These are phyloP conservation scores for Globisporangium echinulatum DNA, from an alignment of 352 stramenopile genomes.

Conservation along the genomic window DNA sequence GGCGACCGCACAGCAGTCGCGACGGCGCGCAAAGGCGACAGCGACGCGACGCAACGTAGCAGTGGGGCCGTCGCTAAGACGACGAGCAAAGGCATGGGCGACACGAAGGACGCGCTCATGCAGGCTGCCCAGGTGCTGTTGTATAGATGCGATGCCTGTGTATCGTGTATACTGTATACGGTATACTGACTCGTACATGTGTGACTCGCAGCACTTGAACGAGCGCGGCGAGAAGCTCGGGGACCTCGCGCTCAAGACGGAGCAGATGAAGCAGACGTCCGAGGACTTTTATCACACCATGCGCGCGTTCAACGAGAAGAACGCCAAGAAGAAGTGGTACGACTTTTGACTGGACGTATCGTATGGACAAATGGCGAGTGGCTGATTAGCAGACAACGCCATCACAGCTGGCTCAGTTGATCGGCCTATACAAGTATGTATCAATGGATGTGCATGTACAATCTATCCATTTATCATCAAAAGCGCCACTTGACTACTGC, in stretches of 20 bases:
- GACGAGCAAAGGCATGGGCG: conserved; percentile 21
- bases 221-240: conserved; percentile 74
- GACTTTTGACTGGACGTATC: conserved; percentile 35
- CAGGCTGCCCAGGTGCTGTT: conserved; percentile 60
- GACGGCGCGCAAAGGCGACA: neutral
- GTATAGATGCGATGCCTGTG: neutral
- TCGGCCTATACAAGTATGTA: too few relatives aligned
- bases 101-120: conserved; percentile 58
- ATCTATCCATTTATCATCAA: too few relatives aligned
- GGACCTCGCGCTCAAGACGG: conserved; percentile 69
- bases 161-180: conserved; percentile 1
- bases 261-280: conserved; percentile 78
- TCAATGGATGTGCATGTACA: too few relatives aligned
- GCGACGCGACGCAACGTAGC: conserved; percentile 1
- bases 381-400: too few relatives aligned
- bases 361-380: too few relatives aligned
- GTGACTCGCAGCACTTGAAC: conserved; percentile 43
- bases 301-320: conserved; percentile 82
- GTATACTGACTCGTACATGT: conserved; percentile 7
- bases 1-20: conserved; percentile 26
- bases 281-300: conserved; percentile 83
- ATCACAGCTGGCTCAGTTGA: too few relatives aligned
- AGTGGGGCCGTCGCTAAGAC: conserved; percentile 9
- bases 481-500: too few relatives aligned
- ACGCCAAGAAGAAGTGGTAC: conserved; percentile 84